These are phyloP conservation scores for Pelargonium nanum DNA, from an alignment of 345 rosid genomes.

Conservation along the genomic window DNA sequence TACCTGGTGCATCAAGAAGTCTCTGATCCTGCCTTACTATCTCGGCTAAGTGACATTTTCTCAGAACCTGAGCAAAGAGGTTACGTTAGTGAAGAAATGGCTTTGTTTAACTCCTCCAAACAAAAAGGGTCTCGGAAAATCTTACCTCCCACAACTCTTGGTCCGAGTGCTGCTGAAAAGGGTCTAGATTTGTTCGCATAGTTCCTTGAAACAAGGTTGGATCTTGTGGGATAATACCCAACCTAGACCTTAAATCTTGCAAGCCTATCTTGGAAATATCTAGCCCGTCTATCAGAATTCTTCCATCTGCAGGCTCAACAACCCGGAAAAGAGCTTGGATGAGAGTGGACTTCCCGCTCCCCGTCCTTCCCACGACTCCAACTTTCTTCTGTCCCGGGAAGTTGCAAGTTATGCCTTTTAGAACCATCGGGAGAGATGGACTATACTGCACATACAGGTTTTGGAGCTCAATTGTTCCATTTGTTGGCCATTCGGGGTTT, in stretches of 20 bases:
- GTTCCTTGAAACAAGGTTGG: constrained; percentile 82
- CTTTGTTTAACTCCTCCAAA: no score
- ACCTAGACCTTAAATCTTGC: constrained; percentile 66
- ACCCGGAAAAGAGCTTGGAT: constrained; percentile 81
- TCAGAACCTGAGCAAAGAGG: constrained; percentile 26
- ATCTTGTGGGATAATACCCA: constrained; percentile 81
- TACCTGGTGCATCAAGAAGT: constrained; percentile 52
- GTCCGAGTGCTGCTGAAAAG: constrained; percentile 57
- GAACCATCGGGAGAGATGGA: constrained; percentile 48
- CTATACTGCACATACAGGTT: constrained; percentile 42
- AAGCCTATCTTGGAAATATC: constrained; percentile 63
- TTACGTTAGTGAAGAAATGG: neutral
- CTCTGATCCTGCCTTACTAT: constrained; percentile 41
- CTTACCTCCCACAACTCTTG: constrained; percentile 67
- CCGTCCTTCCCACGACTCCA: constrained; percentile 86
- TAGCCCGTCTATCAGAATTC: constrained; percentile 60
- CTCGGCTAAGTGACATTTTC: constrained; percentile 46
- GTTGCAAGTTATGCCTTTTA: constrained; percentile 51
- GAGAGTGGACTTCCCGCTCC: constrained; percentile 88
- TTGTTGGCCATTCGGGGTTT: constrained; percentile 40
- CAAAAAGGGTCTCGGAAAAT: no score
- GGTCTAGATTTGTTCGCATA: constrained; percentile 71
- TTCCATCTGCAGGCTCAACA: constrained; percentile 66
- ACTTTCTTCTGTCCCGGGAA: constrained; percentile 61
- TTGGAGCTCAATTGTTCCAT: constrained; percentile 38